Conservation (phyloP, 2,329 filamentous ascomycete genomes). For the Botrytis sinoallii region DNA sequence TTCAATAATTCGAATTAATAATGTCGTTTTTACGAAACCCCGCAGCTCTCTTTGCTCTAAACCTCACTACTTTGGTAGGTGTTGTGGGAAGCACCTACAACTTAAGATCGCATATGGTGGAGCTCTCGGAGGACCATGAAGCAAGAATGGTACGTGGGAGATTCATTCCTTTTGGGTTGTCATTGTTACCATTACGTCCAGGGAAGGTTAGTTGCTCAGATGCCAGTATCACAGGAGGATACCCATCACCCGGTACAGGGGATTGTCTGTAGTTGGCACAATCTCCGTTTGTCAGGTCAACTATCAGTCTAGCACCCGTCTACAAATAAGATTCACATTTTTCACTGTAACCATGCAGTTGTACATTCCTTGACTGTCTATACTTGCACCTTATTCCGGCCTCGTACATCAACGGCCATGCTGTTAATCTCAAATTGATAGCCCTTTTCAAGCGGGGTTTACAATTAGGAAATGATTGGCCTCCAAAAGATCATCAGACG, state of each 20-base stretch:
- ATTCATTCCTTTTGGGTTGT: slow-evolving; percentile 1
- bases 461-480: not conserved
- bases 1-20: slow-evolving; percentile 2
- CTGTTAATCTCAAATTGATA: not conserved
- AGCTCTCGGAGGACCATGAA: slow-evolving; percentile 30
- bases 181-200: not conserved
- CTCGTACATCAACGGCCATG: not conserved
- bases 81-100: slow-evolving; percentile 26
- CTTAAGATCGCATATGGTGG: slow-evolving; percentile 28
- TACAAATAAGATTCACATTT: not conserved
- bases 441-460: not conserved
- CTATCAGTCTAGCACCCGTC: not conserved
- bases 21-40: slow-evolving; percentile 26
- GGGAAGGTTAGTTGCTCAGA: not conserved
- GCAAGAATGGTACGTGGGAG: slow-evolving; percentile 26
- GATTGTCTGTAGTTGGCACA: not conserved
- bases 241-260: not conserved
- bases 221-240: not conserved
- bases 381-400: not conserved
- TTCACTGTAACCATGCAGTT: not conserved
- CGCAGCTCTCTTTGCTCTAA: slow-evolving; percentile 19
- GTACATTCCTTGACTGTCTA: not conserved
- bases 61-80: slow-evolving; percentile 24
- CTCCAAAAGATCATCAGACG: not conserved
- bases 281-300: not conserved